Conservation (phyloP, 1,139 yeast species). For the Meyerozyma sp. region DNA sequence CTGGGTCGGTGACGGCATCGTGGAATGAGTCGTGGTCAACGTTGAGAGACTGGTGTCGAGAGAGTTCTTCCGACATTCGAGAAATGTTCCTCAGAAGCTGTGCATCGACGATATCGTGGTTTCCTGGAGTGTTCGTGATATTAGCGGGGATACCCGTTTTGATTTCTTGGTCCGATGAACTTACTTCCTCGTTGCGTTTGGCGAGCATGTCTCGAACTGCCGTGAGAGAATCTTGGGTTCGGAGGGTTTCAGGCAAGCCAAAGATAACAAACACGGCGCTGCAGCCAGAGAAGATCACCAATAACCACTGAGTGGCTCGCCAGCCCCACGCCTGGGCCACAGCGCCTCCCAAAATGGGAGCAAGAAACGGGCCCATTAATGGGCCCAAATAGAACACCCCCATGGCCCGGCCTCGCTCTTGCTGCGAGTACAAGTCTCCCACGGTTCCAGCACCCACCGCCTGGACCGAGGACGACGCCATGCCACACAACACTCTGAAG, state of each 20-base stretch:
- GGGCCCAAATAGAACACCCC: slow-evolving; percentile 82
- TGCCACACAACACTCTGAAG: slow-evolving; percentile 70
- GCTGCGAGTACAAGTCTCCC: slow-evolving; percentile 63
- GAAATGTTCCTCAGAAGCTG: not conserved
- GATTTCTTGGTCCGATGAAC: not conserved
- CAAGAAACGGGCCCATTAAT: slow-evolving; percentile 70
- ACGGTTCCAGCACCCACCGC: slow-evolving; percentile 90
- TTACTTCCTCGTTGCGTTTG: not conserved
- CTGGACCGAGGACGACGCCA: slow-evolving; percentile 81
- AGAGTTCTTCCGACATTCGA: not conserved
- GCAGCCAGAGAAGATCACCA: slow-evolving; percentile 62
- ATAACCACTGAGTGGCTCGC: slow-evolving; percentile 87
- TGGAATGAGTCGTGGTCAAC: slow-evolving; percentile 15
- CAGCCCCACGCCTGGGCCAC: slow-evolving; percentile 72
- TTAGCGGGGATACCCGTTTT: not conserved
- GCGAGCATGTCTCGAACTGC: slow-evolving; percentile 39
- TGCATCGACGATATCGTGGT: not conserved
- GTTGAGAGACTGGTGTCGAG: slow-evolving; percentile 4
- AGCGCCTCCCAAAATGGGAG: slow-evolving; percentile 81
- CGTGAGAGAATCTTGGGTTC: slow-evolving; percentile 48
- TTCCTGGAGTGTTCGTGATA: not conserved
- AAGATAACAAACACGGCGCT: slow-evolving; percentile 47
- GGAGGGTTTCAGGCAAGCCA: slow-evolving; percentile 70
- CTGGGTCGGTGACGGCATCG: slow-evolving; percentile 29
- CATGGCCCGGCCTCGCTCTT: slow-evolving; percentile 74